These are phyloP conservation scores for Beauveria australis DNA, from an alignment of 2,329 filamentous ascomycete species.

Conservation along the genomic window DNA sequence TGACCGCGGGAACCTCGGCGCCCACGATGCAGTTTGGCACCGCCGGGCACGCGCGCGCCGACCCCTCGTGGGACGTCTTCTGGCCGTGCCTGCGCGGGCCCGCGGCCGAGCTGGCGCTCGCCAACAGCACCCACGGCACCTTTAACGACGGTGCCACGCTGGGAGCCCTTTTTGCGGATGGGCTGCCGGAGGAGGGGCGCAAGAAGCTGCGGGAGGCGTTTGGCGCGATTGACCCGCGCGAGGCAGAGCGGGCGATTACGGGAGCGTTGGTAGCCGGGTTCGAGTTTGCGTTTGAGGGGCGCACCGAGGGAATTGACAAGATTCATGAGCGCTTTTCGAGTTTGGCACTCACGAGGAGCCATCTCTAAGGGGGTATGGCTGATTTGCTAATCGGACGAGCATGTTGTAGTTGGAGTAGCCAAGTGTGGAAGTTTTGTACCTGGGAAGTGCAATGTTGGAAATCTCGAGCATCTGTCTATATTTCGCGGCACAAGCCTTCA, in stretches of 20 bases:
- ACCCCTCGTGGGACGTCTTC: constrained; percentile 15
- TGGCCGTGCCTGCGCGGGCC: constrained; percentile 14
- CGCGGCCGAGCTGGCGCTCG: constrained; percentile 14
- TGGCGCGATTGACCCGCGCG: background rate
- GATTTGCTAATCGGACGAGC: no score
- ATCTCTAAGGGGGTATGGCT: background rate
- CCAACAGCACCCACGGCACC: constrained; percentile 14
- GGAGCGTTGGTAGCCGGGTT: constrained; percentile 1
- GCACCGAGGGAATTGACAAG: background rate
- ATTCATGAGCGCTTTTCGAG: background rate
- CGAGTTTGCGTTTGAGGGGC: background rate
- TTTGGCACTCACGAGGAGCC: background rate
- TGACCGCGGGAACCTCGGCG: constrained; percentile 14
- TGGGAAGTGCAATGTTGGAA: no score
- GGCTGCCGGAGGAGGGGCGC: background rate
- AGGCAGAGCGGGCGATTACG: background rate
- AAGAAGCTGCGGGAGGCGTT: background rate
- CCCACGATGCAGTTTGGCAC: constrained; percentile 17
- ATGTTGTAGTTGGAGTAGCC: background rate
- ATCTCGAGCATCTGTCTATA: no score
- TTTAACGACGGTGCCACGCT: constrained; percentile 16
- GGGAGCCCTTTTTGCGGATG: background rate
- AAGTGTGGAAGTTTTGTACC: background rate
- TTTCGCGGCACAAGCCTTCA: no score
- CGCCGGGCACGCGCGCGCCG: constrained; percentile 12